These are phyloP conservation scores for Triticum dicoccoides DNA, from an alignment of 176 grass and related monocot species.

Conservation along the genomic window DNA sequence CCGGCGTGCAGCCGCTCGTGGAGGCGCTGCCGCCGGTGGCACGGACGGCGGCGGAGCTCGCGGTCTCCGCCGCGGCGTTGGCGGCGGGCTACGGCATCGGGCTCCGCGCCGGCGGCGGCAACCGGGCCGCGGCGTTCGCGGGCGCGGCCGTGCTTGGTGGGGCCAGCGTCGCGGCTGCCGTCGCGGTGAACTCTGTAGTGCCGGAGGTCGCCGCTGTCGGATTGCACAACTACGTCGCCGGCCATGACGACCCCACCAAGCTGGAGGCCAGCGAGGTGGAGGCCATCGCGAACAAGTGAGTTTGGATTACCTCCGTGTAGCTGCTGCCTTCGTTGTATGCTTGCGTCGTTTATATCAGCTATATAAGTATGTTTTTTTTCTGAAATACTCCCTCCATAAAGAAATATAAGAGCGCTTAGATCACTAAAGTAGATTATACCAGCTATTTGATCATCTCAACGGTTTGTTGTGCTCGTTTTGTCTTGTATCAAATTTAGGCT, in stretches of 20 bases:
- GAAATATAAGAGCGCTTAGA: no score
- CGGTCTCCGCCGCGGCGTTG: conserved; percentile 51
- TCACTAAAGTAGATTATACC: no score
- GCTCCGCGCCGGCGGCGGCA: conserved; percentile 41
- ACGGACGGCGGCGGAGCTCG: conserved; percentile 58
- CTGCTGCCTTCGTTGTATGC: background rate
- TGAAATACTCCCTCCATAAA: no score
- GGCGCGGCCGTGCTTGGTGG: conserved; percentile 66
- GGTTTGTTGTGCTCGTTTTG: background rate
- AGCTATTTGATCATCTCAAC: background rate
- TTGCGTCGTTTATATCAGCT: background rate
- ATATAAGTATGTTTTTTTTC: no score
- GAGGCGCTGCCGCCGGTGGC: conserved; percentile 57
- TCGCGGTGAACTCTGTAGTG: conserved; percentile 67
- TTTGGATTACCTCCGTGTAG: background rate
- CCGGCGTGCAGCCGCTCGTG: conserved; percentile 59
- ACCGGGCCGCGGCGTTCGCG: conserved; percentile 34
- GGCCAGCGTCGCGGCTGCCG: conserved; percentile 47
- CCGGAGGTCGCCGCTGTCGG: conserved; percentile 77
- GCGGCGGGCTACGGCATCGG: conserved; percentile 71
- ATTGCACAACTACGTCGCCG: conserved; percentile 80
- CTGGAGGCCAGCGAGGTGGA: conserved; percentile 67
- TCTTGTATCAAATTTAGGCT: background rate
- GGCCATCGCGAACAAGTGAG: conserved; percentile 70
- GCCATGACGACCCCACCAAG: conserved; percentile 61